Percentiles rank a stretch among this genome's conserved stretches.
Conservation (phyloP, 2,329 filamentous ascomycete species). For the Fusarium musae region DNA sequence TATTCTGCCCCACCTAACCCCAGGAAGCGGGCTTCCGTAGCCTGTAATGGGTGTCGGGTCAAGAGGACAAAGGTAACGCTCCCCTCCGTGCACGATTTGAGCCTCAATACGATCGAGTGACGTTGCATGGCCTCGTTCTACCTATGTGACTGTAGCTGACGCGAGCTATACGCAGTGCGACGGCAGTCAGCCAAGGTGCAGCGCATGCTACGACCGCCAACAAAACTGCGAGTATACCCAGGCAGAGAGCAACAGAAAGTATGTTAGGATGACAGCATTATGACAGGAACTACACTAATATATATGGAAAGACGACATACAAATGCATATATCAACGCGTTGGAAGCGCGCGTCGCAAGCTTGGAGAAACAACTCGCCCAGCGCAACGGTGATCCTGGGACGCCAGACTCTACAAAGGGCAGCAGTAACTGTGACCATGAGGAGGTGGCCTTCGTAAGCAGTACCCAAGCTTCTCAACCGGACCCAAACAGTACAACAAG, state of each 20-base stretch:
- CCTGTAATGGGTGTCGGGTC: slow-evolving; percentile 3
- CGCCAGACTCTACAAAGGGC: background rate
- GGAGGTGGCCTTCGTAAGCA: background rate
- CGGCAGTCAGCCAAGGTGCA: slow-evolving; percentile 6
- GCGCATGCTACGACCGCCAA: slow-evolving; percentile 2
- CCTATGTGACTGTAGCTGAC: background rate
- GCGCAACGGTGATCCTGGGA: background rate
- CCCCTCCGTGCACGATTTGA: background rate
- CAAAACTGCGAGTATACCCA: slow-evolving; percentile 11
- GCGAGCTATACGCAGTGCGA: background rate
- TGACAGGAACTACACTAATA: rapidly evolving
- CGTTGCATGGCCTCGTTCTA: no score
- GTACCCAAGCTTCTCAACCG: background rate
- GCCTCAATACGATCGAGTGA: background rate
- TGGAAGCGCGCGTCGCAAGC: slow-evolving; percentile 1
- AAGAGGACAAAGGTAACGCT: slow-evolving; percentile 11
- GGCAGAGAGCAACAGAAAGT: slow-evolving; percentile 13
- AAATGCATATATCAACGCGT: slow-evolving; percentile 7
- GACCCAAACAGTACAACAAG: background rate
- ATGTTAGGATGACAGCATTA: rapidly evolving
- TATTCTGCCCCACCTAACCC: background rate
- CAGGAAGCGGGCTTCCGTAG: slow-evolving; percentile 10
- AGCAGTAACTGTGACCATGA: background rate
- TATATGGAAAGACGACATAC: background rate
- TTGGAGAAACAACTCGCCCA: background rate